Base-by-base conservation (phyloP, 2,329 filamentous ascomycete species). In the Verruconis gallopava region DNA sequence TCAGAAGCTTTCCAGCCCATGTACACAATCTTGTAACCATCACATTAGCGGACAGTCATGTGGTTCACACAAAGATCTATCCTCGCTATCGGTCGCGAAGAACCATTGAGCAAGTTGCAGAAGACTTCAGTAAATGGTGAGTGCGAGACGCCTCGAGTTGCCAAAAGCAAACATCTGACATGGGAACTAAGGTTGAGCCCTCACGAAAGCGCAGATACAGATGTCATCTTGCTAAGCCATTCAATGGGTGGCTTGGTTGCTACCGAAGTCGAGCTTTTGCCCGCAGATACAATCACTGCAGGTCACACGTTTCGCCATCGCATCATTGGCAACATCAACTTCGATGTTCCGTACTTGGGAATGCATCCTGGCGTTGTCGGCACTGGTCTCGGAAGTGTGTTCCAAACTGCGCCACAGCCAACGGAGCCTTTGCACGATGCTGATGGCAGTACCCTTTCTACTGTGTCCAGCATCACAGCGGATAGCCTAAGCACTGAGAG, bases 181-280 rank as follows among this genome's bases (percentile, higher is more conserved):
- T 18, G 13, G 17, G 14, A 18, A n/a, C 1, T 11, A 45, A 76
- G 72, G 85, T 66, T 93, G 21, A 67, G 72, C 44, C 85, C 85
- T 4, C 84, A 93, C 51, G 81, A 89, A 57, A 74, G 74, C 20
- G 63, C 70, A 3, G 72, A 67, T 15, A 86, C 85, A 1, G 88
- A 95, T 63, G 70, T 93, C 2, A 69, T 95, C 15, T 68, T 95
- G 3, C 66, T 93, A 2, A 86, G 88, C 1, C 88, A 94, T 58
- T 93, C 84, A 33, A 89, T 95, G 77, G 88, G 88, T 13, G 88
- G 88, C 1, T 68, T 95, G 18, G 60, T 95, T 19, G 75, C 81
- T 19, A 84, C 83, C 1, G 88, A 95, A 51, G 73, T 93, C 19
- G 77, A 76, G 2, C 64, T 93, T 35, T 71, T 81, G 57, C 60